Base-by-base conservation (phyloP, 768 basidiomycete species). In the Lactarius evosmus region DNA sequence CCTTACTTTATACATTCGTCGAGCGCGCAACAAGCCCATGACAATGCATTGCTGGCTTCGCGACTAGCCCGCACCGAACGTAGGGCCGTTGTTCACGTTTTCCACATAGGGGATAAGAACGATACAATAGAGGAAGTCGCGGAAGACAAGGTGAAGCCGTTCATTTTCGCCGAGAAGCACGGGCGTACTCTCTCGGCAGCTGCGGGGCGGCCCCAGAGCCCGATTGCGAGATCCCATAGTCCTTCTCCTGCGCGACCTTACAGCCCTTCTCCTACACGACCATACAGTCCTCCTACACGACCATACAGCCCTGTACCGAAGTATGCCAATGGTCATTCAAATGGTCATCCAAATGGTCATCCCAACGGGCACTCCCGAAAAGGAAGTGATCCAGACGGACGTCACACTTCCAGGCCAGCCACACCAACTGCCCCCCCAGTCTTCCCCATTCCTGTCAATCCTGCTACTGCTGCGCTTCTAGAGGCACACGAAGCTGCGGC, bases 31-130 rank as follows among this genome's bases (percentile, higher is more conserved):
- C 83, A 94, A 71, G 92, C 94, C 4, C 90, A 96, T 69, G 92
- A 95, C 72, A 88, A 98, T 74, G 90, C 93, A 27, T 77, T 98
- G 38, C 82, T 98, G 19, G 93, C 93, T 16, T 86, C 91, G 56
- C 84, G 87, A 49, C 76, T 98, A 56, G 92, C 96, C 0, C 81
- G 81, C 40, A 74, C 80, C 7, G 85, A 89, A 69, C 79, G 79
- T 60, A 88, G 84, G 69, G 86, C 88, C 6, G 91, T 96, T n/a
- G 78, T 97, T 29, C 96, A 98, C 72, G 86, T 83, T 16, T 97
- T 94, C 75, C 86, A 89, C 69, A 71, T 78, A 8, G 75, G 71
- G 2, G 73, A 73, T 2, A 72, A 76, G 25, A 74, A 75, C 17
- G 78, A 80, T 30, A 67, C 72, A 7, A 71, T 83, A 12, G 75